Evolutionary conservation across 192 early-diverging fungal species (phyloP).

Genomic region (Linnemannia exigua): DNA sequence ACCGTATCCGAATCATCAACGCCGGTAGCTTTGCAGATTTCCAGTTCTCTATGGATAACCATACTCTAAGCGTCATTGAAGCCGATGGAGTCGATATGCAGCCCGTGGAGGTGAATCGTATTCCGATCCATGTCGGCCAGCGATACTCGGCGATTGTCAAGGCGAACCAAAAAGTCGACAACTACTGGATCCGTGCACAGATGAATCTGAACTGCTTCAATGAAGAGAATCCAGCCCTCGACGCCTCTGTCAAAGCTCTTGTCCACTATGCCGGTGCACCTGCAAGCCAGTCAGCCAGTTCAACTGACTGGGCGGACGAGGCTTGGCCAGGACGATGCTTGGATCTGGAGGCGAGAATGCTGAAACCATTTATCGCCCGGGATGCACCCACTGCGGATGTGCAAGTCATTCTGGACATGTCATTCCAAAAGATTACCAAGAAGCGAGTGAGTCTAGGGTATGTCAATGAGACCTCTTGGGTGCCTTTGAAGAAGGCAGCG

Average conservation of each 20-base stretch:
- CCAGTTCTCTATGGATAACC: slow-evolving; percentile 58
- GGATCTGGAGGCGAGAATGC: slow-evolving; percentile 11
- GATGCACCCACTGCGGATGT: slow-evolving; percentile 20
- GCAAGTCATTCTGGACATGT: slow-evolving; percentile 14
- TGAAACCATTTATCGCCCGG: slow-evolving; percentile 27
- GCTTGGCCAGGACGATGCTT: slow-evolving; percentile 18
- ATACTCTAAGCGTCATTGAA: slow-evolving; percentile 53
- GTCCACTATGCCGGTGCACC: slow-evolving; percentile 52
- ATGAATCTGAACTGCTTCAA: slow-evolving; percentile 48
- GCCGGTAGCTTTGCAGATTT: slow-evolving; percentile 43
- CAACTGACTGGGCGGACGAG: slow-evolving; percentile 15
- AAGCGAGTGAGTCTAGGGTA: slow-evolving; percentile 5
- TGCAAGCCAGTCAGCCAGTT: not conserved
- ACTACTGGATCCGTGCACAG: slow-evolving; percentile 52
- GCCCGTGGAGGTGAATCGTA: slow-evolving; percentile 24
- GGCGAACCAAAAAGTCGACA: slow-evolving; percentile 54
- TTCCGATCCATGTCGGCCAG: slow-evolving; percentile 58
- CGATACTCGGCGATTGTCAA: slow-evolving; percentile 61
- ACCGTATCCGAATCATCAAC: slow-evolving; percentile 57
- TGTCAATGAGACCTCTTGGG: slow-evolving; percentile 32
- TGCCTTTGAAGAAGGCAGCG: slow-evolving; percentile 11
- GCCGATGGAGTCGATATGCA: slow-evolving; percentile 54
- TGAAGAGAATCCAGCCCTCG: slow-evolving; percentile 20
- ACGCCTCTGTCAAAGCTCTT: slow-evolving; percentile 29
- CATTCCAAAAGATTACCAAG: slow-evolving; percentile 13